These are phyloP conservation scores for Penicillium brevicompactum DNA, from an alignment of 2,329 filamentous ascomycete genomes.

Conservation along the genomic window DNA sequence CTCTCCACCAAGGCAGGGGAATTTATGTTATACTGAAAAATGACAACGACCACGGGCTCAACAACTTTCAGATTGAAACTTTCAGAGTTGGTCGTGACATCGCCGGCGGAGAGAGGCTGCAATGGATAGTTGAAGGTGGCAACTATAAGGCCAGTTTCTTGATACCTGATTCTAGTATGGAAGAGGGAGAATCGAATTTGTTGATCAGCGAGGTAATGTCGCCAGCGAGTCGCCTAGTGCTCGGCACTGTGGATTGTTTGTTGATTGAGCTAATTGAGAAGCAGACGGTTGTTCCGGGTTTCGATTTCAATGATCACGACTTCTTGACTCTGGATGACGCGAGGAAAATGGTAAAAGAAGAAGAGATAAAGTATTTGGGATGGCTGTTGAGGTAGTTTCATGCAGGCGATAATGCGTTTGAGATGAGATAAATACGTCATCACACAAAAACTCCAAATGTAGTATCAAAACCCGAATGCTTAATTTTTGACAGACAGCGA, in stretches of 20 bases:
- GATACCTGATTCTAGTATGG: constrained; percentile 45
- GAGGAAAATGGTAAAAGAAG: background rate
- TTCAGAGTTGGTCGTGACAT: constrained; percentile 65
- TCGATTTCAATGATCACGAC: background rate
- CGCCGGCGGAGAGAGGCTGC: constrained; percentile 60
- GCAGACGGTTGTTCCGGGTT: background rate
- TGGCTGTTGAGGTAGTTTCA: background rate
- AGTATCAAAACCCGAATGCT: too few species aligned
- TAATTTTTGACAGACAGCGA: too few species aligned
- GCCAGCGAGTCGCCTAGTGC: background rate
- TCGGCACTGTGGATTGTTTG: background rate
- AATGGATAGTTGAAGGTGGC: constrained; percentile 70
- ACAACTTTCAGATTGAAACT: constrained; percentile 55
- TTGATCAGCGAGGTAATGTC: constrained; percentile 61
- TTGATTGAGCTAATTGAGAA: background rate
- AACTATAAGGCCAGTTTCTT: constrained; percentile 68
- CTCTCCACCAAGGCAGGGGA: constrained; percentile 64
- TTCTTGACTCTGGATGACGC: background rate
- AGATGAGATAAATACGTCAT: too few species aligned
- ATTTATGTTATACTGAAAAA: constrained; percentile 65
- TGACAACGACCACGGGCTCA: background rate
- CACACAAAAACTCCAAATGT: too few species aligned
- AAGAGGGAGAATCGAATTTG: background rate
- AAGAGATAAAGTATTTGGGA: background rate
- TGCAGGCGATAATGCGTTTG: too few species aligned